Percentiles rank a stretch among this genome's conserved stretches.
Conservation (phyloP, 148 eudicot genomes). For the Chenopodium album region DNA sequence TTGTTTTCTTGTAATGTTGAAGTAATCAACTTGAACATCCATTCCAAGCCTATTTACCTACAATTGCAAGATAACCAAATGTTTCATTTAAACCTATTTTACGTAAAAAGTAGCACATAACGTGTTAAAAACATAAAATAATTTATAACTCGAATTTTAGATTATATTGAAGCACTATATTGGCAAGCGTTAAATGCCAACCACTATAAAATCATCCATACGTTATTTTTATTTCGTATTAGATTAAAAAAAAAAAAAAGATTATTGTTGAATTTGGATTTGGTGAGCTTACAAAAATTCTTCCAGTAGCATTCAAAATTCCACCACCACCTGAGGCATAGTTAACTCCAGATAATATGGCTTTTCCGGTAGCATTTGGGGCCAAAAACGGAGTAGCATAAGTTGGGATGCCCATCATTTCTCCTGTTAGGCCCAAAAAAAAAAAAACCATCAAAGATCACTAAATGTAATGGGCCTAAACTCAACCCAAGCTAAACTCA, state of each 20-base stretch:
- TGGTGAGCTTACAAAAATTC: slow-evolving; percentile 67
- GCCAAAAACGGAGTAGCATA: slow-evolving; percentile 77
- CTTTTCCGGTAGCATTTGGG: slow-evolving; percentile 78
- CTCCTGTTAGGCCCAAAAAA: slow-evolving; percentile 41
- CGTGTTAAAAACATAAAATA: too few relatives aligned
- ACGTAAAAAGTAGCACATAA: neutral
- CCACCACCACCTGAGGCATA: slow-evolving; percentile 99
- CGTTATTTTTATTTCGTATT: neutral
- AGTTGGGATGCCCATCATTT: slow-evolving; percentile 66
- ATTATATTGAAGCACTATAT: too few relatives aligned
- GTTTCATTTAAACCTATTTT: too few relatives aligned
- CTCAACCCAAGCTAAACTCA: neutral
- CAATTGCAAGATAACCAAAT: neutral
- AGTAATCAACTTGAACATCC: slow-evolving; percentile 93
- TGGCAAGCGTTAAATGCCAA: neutral
- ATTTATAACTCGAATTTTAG: too few relatives aligned
- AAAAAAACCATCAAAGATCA: neutral
- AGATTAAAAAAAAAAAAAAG: too few relatives aligned
- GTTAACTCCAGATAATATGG: slow-evolving; percentile 72
- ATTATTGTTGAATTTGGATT: too few relatives aligned
- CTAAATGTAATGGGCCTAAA: neutral
- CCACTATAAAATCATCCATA: neutral
- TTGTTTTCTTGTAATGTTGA: slow-evolving; percentile 75
- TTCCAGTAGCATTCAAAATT: slow-evolving; percentile 83
- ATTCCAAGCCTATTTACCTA: slow-evolving; percentile 93